Conservation (phyloP, 192 early-diverging fungal genomes). For the Backusella macrospora region DNA sequence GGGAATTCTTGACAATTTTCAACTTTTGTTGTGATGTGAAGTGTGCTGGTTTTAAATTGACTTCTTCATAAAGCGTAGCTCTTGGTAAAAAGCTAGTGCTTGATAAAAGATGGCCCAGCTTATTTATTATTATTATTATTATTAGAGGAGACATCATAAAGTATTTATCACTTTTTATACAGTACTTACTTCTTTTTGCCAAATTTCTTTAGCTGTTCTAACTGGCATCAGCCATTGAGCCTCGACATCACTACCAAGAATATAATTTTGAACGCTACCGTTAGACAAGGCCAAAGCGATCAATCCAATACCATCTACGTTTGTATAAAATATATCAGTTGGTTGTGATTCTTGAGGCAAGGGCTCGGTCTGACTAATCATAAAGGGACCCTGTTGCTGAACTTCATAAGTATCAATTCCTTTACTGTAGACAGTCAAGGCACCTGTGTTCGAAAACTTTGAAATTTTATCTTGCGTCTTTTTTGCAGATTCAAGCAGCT, state of each 20-base stretch:
- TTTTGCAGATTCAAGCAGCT: conserved; percentile 38
- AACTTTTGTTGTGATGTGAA: conserved; percentile 38
- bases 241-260: conserved; percentile 52
- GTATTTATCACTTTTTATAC: not conserved
- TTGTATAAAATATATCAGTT: conserved; percentile 51
- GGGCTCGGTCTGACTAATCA: conserved; percentile 36
- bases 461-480: conserved; percentile 22
- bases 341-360: conserved; percentile 25
- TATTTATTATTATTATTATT: no score
- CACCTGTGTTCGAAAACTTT: conserved; percentile 23
- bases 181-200: conserved; percentile 16
- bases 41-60: conserved; percentile 41
- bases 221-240: conserved; percentile 40
- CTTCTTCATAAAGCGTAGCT: conserved; percentile 54
- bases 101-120: not conserved
- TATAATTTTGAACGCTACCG: conserved; percentile 64
- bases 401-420: not conserved
- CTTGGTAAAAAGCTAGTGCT: conserved; percentile 30
- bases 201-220: not conserved
- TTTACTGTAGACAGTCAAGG: conserved; percentile 14
- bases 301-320: conserved; percentile 50
- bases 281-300: conserved; percentile 62
- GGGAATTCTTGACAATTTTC: conserved; percentile 58
- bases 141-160: not conserved
- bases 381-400: conserved; percentile 57